These are phyloP conservation scores for Coleophoma cylindrospora DNA, from an alignment of 2,329 filamentous ascomycete species.

Conservation along the genomic window DNA sequence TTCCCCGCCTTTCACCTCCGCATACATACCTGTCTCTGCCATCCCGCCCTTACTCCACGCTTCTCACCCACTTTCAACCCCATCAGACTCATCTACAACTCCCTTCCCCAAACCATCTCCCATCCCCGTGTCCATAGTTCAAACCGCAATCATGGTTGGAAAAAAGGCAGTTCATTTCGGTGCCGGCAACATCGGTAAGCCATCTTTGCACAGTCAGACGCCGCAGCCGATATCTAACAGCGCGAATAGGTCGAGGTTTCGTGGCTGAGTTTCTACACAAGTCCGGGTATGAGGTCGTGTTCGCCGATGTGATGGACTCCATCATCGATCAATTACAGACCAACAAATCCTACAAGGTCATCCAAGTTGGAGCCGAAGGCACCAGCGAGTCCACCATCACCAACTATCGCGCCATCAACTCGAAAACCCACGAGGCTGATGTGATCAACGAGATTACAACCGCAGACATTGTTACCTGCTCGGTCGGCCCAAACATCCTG, in stretches of 20 bases:
- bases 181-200: conserved; percentile 68
- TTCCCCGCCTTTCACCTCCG: no score
- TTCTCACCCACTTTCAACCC: no score
- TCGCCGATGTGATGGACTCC: conserved; percentile 85
- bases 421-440: conserved; percentile 74
- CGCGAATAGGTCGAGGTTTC: conserved; percentile 30
- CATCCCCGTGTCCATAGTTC: no score
- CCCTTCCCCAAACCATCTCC: no score
- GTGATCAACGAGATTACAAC: conserved; percentile 81
- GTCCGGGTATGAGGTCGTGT: conserved; percentile 92
- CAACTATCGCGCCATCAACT: conserved; percentile 97
- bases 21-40: no score
- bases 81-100: no score
- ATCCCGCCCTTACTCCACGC: no score
- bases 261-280: conserved; percentile 63
- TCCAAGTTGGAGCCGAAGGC: conserved; percentile 83
- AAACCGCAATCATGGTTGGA: conserved; percentile 9
- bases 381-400: conserved; percentile 78
- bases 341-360: conserved; percentile 78
- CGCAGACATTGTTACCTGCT: conserved; percentile 91
- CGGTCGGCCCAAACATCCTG: conserved; percentile 92
- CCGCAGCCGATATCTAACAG: not conserved
- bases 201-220: not conserved
- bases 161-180: conserved; percentile 81
- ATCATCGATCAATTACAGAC: conserved; percentile 77